Base-by-base conservation (phyloP, 257 asterid species). In the Solanum appendiculatum region DNA sequence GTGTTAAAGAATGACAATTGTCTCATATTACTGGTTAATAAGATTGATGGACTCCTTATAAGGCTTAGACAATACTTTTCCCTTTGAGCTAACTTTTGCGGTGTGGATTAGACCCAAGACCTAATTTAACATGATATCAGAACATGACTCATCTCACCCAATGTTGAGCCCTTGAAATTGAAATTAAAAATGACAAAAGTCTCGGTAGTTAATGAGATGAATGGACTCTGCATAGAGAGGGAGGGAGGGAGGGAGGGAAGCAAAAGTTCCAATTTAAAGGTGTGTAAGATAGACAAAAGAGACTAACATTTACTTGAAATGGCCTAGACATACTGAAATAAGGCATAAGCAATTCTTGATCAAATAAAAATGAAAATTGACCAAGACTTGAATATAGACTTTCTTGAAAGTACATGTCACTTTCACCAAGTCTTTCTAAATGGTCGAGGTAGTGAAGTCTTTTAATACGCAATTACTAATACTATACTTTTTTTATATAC, bases 291-390 rank as follows among this genome's bases (percentile, higher is more conserved):
- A 54, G 11, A 54, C 20, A 20, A 21, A 54, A 54, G 64, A 54
- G 12, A 11, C 11, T 2, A 54, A 10, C 64, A 54, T 54, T 54
- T 20, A 54, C 64, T 0, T 54, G 25, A 54, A 54, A 54, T 54
- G 64, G 64, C n/a, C 11, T 8, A 54, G 63, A 54, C 10, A 54
- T 54, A 54, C 63, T 54, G 18, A 54, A 54, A 54, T 54, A 20
- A 20, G 25, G 25, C n/a, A 20, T 20, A 20, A 20, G 64, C 64
- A 20, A 54, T 27, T 80, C 20, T 80, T 18, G 66, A 80, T 48
- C 42, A 80, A 46, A 46, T 80, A 80, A 27, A 27, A 46, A 27
- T 80, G 68, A 80, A 80, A 46, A 80, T 80, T 80, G 85, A 80
- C 85, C 42, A 18, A 3, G 85, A 80, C 85, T 48, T 46, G 85